These are phyloP conservation scores for Mariannaea sp. DNA, from an alignment of 2,329 filamentous ascomycete genomes.

Conservation along the genomic window DNA sequence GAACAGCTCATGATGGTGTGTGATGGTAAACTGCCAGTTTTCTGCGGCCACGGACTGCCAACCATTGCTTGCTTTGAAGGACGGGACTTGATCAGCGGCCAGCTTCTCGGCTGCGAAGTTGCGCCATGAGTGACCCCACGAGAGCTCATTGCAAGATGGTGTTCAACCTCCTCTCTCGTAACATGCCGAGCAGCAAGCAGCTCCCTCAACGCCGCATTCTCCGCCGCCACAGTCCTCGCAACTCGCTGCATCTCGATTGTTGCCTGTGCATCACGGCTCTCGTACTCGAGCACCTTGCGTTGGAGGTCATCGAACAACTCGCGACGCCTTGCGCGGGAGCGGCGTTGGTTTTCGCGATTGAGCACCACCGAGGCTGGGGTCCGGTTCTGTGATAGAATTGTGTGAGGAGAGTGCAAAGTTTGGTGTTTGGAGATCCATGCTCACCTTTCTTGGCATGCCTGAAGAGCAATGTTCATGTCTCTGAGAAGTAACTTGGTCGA, in stretches of 20 bases:
- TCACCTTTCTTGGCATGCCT: not conserved
- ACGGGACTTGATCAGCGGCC: not conserved
- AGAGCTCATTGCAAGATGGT: not conserved
- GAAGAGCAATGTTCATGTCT: not conserved
- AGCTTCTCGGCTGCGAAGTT: not conserved
- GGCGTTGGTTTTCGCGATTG: constrained; percentile 49
- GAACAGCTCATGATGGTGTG: not conserved
- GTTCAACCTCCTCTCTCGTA: not conserved
- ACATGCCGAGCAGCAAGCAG: not conserved
- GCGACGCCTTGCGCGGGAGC: constrained; percentile 47
- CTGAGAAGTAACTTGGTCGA: no score
- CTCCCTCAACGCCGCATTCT: constrained; percentile 38
- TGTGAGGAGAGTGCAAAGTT: constrained; percentile 14
- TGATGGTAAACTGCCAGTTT: not conserved
- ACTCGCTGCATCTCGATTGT: constrained; percentile 51
- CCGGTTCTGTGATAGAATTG: not conserved
- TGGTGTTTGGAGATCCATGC: not conserved
- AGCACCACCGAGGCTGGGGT: not conserved
- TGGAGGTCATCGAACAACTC: constrained; percentile 48
- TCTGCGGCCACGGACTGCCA: not conserved
- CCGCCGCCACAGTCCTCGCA: constrained; percentile 46
- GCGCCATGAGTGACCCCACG: not conserved
- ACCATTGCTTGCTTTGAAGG: not conserved
- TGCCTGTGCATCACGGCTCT: constrained; percentile 46
- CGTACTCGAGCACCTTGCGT: constrained; percentile 43